phyloP scores from a whole-genome alignment of 1,284 basidiomycete genomes.

The Cryptococcus amylolentus region DNA sequence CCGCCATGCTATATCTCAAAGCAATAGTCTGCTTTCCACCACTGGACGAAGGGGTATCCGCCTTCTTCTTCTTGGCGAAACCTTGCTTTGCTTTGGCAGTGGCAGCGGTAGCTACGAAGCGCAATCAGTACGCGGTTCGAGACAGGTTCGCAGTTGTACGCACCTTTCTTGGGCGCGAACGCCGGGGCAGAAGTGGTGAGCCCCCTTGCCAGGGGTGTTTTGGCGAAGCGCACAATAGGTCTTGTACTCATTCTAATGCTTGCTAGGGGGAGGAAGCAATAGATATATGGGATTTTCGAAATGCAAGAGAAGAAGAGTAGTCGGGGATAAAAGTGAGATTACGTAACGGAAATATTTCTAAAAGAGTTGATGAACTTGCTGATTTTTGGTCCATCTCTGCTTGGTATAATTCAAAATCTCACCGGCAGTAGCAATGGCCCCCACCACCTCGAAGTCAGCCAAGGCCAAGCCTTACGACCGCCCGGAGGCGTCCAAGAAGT shows the following conservation, averaged over 20 bases:
- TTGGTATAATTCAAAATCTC: not conserved
- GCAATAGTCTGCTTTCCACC: constrained; percentile 10
- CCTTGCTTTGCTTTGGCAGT: constrained; percentile 11
- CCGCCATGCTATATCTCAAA: constrained; percentile 25
- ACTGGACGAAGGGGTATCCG: not conserved
- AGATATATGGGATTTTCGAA: too few relatives aligned
- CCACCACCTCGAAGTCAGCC: not conserved
- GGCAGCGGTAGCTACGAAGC: constrained; percentile 1
- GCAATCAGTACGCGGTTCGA: not conserved
- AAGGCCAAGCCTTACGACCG: constrained; percentile 29
- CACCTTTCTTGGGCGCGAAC: constrained; percentile 14
- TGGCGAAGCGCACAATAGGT: constrained; percentile 16
- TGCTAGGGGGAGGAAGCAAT: too few relatives aligned
- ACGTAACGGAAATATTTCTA: not conserved
- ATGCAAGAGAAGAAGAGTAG: constrained; percentile 12
- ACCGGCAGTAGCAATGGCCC: constrained; percentile 7
- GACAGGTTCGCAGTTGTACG: not conserved
- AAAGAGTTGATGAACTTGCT: not conserved
- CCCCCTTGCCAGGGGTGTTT: constrained; percentile 14
- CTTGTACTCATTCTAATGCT: constrained; percentile 9
- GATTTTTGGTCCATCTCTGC: not conserved
- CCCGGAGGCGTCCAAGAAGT: constrained; percentile 12
- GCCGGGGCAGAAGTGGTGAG: constrained; percentile 12
- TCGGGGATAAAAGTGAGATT: not conserved
- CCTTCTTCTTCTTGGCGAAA: constrained; percentile 19